Base-by-base conservation (phyloP, 495 filamentous ascomycete species). In the Penicillium arizonense region DNA sequence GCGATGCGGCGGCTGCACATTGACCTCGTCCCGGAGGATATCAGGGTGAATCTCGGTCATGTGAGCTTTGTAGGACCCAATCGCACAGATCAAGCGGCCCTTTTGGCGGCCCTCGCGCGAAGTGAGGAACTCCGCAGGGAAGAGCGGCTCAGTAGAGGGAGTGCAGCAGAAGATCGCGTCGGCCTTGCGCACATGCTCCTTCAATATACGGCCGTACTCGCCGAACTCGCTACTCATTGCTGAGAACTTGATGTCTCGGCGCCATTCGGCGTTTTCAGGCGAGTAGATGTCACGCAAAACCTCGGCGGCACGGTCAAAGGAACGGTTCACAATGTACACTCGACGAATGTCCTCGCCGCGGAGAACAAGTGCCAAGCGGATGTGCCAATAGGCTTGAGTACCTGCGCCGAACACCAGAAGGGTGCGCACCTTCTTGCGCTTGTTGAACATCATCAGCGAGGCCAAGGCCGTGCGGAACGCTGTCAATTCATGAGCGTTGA, bases 381-480 rank as follows among this genome's bases (percentile, higher is more conserved):
- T 83, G 68, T 96, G 91, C 93, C 93, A 98, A 69, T 89, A 90
- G 10, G 94, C 94, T 70, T 96, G 92, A 55, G 85, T 82, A 20
- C 93, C 93, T 11, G 87, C 83, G n/a, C 93, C 94, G 64, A 98
- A 97, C 44, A 96, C 86, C 24, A 85, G 80, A 3, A 96, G 55
- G 10, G 85, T 90, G 57, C 85, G 82, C 26, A 93, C 83, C 41
- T 77, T 72, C 37, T 77, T 70, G 44, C 94, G 88, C 57, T 82
- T 85, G 44, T 77, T 80, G 42, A 97, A 81, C 0, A 96, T 77
- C 63, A 89, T 82, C 18, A 86, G 80, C 2, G 89, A 85, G 0
- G 87, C 86, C 30, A 97, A 80, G 1, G 94, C 93, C 3, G 94
- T 97, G 52, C 94, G 89, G 73, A 96, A 98, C 8, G 90, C 90